Base-by-base conservation (phyloP, 2,329 filamentous ascomycete species). In the Verticillium zaregamsianum region DNA sequence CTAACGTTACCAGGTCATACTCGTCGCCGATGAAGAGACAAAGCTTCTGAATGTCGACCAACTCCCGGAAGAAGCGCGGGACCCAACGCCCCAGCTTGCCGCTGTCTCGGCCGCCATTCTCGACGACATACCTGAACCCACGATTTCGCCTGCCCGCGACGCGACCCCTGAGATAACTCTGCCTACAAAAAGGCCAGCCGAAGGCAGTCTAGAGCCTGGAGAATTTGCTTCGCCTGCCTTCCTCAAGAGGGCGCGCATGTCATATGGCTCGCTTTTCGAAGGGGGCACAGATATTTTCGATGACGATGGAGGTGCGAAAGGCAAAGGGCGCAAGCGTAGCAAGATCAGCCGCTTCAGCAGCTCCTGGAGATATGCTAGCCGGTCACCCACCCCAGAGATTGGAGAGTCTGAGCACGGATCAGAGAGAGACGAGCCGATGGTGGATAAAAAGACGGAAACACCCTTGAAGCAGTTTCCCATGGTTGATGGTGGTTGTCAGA, bases 161-260 rank as follows among this genome's bases (percentile, higher is more conserved):
- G 45, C 59, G 28, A 58, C 68, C 17, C 65, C 67, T 15, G 64
- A 67, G 25, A 57, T 61, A 25, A 61, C 62, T 12, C 57, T 71
- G 1, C 69, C 74, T 5, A 66, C 67, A 20, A 79, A 78, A 57
- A 73, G 75, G 62, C 63, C 67, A 6, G 73, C 72, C 23, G 70
- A 77, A 6, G 64, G 73, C 23, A 69, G 70, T 2, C 67, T 77
- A 55, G 78, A 78, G 9, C 68, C 77, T 55, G 76, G 80, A 20
- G 84, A 89, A 66, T 95, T 87, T 77, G 80, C 85, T 5, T 96
- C 92, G 3, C 93, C 93, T 0, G 91, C 91, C 0, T 96, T 96
- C 67, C 76, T 92, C 23, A 93, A 90, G 72, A 83, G 89, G 59
- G 83, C 86, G 15, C 82, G 90, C 61, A 77, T 90, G 4, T 93